Evolutionary conservation across 352 stramenopile genomes (phyloP).

Genomic region (Globisporangium parvum): DNA sequence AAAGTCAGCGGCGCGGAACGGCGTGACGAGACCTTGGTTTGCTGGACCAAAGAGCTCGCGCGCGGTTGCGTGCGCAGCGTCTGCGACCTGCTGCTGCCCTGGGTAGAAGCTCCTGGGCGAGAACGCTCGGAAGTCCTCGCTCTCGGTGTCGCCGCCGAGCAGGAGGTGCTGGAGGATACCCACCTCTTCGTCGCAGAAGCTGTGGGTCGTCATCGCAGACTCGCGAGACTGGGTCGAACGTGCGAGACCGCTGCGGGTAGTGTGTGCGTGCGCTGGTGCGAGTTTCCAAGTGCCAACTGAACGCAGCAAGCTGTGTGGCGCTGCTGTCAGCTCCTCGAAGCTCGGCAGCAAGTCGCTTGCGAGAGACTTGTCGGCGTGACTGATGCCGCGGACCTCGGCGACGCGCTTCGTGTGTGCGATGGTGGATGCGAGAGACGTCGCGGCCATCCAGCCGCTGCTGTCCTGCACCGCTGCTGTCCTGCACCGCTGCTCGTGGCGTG

Average conservation of each 20-base stretch:
- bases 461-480: neutral
- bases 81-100: neutral
- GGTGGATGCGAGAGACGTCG: neutral
- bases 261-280: neutral
- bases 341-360: neutral
- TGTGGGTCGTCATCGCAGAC: neutral
- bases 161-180: conserved; percentile 10
- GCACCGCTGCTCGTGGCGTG: too few species aligned
- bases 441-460: neutral
- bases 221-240: neutral
- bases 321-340: too few species aligned
- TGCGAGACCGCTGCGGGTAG: too few species aligned
- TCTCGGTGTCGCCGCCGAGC: conserved; percentile 2
- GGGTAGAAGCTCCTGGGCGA: conserved; percentile 2
- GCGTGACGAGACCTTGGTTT: neutral
- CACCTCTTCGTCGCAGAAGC: conserved; percentile 12
- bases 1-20: conserved; percentile 3
- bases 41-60: neutral
- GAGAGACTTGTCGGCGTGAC: neutral
- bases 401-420: too few species aligned
- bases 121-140: conserved; percentile 5
- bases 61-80: neutral
- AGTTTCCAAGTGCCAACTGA: neutral
- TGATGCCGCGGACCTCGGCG: neutral
- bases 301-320: neutral